phyloP scores from a whole-genome alignment of 1,284 basidiomycete species.

The Fomes fomentarius region DNA sequence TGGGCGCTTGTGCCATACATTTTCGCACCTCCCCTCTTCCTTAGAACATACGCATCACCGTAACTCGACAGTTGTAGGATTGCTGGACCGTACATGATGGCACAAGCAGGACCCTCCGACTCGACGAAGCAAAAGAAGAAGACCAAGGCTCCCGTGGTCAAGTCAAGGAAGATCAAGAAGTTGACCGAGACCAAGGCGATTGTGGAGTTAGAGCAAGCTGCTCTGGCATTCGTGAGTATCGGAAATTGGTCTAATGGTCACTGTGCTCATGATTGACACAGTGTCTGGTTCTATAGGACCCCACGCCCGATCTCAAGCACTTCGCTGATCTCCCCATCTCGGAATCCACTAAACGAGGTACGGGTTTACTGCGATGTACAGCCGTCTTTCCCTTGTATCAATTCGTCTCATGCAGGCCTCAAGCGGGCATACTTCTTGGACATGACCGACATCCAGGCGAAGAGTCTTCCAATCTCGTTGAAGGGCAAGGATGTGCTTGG shows the following conservation, averaged over 20 bases:
- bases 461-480: conserved; percentile 65
- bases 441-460: conserved; percentile 84
- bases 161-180: conserved; percentile 46
- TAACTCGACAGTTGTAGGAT: no score
- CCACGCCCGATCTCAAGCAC: conserved; percentile 47
- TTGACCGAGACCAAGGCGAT: conserved; percentile 52
- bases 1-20: no score
- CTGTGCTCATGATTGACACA: no score
- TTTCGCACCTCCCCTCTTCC: no score
- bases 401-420: conserved; percentile 75
- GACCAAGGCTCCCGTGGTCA: conserved; percentile 13
- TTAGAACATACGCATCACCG: no score
- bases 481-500: conserved; percentile 76
- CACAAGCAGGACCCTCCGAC: no score
- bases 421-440: conserved; percentile 85
- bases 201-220: conserved; percentile 62
- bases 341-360: conserved; percentile 67
- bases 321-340: conserved; percentile 77
- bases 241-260: no score
- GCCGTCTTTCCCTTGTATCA: no score
- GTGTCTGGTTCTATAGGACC: conserved; percentile 41
- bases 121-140: no score
- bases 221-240: conserved; percentile 53
- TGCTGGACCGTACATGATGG: no score
- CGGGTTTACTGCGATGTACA: conserved; percentile 53